Conservation (phyloP, 108 stramenopile species). For the Licmophora abbreviata region DNA sequence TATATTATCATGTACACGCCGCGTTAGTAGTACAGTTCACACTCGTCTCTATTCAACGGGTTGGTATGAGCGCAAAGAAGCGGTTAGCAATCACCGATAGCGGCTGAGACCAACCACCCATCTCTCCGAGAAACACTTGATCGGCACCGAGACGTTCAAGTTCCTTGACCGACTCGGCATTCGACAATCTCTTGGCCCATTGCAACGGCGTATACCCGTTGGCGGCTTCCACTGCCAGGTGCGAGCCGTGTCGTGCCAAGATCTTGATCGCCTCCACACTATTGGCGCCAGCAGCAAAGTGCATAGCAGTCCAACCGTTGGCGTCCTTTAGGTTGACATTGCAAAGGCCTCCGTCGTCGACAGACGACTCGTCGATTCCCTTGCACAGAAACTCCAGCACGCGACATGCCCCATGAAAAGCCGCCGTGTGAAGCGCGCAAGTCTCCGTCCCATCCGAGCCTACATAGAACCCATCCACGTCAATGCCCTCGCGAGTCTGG, state of each 20-base stretch:
- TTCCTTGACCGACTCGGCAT: slow-evolving; percentile 47
- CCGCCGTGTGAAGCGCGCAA: slow-evolving; percentile 70
- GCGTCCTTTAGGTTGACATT: slow-evolving; percentile 48
- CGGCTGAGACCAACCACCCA: slow-evolving; percentile 33
- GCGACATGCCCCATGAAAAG: slow-evolving; percentile 55
- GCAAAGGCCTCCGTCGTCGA: slow-evolving; percentile 56
- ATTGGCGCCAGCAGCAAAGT: slow-evolving; percentile 71
- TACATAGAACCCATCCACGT: slow-evolving; percentile 62
- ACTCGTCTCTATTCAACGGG: too few relatives aligned
- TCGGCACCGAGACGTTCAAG: slow-evolving; percentile 41
- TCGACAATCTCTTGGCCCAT: slow-evolving; percentile 68
- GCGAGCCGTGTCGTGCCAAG: slow-evolving; percentile 51
- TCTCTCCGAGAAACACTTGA: slow-evolving; percentile 16
- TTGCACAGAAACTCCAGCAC: slow-evolving; percentile 52
- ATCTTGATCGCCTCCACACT: slow-evolving; percentile 31
- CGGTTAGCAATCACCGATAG: slow-evolving; percentile 30
- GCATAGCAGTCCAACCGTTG: slow-evolving; percentile 75
- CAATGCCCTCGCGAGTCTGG: slow-evolving; percentile 32
- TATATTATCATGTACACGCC: too few relatives aligned
- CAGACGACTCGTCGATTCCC: slow-evolving; percentile 40
- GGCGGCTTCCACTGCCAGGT: slow-evolving; percentile 56
- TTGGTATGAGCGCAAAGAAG: slow-evolving; percentile 41
- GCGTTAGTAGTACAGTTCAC: too few relatives aligned
- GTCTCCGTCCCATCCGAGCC: slow-evolving; percentile 66
- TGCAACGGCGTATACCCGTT: slow-evolving; percentile 77